A percentile compares a stretch with the other conserved stretches of the same genome.
Evolutionary conservation across 257 asterid genomes (phyloP).

Genomic region (Linderniella brevidens): DNA sequence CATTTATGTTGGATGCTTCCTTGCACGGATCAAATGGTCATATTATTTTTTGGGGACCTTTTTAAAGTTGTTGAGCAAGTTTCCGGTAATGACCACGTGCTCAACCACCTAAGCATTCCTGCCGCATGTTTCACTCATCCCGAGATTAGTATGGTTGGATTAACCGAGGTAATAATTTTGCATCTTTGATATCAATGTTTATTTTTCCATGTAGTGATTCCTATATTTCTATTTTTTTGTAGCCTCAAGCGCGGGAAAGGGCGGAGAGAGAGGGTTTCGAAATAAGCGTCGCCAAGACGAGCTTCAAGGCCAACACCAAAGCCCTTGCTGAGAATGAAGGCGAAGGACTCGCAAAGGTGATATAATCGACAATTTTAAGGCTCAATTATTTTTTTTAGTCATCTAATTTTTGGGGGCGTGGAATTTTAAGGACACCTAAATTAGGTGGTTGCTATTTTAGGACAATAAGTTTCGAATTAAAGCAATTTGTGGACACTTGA

Average conservation of each 20-base stretch:
- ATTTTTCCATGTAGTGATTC: neutral
- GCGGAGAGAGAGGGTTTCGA: constrained; percentile 73
- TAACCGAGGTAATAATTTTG: constrained; percentile 16
- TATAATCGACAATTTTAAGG: neutral
- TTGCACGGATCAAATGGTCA: neutral
- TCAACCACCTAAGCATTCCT: constrained; percentile 71
- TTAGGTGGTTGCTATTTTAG: too few species aligned
- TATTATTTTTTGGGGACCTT: neutral
- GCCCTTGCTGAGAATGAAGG: constrained; percentile 91
- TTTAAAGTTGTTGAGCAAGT: constrained; percentile 61
- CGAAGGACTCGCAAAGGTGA: constrained; percentile 87
- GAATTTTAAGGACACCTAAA: too few species aligned
- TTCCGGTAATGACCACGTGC: constrained; percentile 60
- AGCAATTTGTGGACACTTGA: too few species aligned
- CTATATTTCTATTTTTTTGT: constrained; percentile 9
- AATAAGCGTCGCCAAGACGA: constrained; percentile 57
- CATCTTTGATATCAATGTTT: too few species aligned
- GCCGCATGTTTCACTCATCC: constrained; percentile 93
- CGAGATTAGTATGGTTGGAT: constrained; percentile 84
- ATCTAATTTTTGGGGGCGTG: too few species aligned
- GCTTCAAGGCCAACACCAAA: constrained; percentile 90
- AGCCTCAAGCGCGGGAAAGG: constrained; percentile 88
- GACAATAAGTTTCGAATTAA: too few species aligned
- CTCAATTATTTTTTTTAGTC: neutral
- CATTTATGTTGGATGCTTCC: too few species aligned